Base-by-base conservation (phyloP, 371 early-diverging fungal genomes). In the Circinella minor region DNA sequence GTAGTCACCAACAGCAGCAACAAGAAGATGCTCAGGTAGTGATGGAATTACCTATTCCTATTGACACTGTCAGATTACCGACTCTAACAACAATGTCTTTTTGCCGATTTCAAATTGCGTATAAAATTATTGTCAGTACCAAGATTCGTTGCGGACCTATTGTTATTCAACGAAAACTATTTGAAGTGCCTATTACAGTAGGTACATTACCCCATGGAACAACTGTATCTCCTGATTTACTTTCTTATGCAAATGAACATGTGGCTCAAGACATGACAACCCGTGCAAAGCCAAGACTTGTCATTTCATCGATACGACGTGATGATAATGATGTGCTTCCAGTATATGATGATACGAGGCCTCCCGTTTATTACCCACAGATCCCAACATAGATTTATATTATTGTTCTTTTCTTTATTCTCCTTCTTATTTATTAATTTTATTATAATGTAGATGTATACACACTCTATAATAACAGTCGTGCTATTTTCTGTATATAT, bases 131-230 rank as follows among this genome's bases (percentile, higher is more conserved):
- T 20, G 57, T 66, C 43, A 46, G 59, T 13, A 54, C 37, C 18
- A 66, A 59, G 43, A 38, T 51, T 4, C 51, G 55, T 0, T 51
- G 49, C 18, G 65, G 65, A 4, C 55, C 55, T 55, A 27, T 66
- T 17, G 18, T 66, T 13, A 55, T 54, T 17, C 55, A 66, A 34
- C 54, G 54, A 6, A 66, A 66, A 34, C 36, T 66, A 34, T 2
- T 66, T n/a, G 55, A 55, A 5, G 57, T 66, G 8, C 67, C 67
- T 15, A 43, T 66, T 18, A 57, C 67, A 4, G 17, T 66, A 10
- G 67, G 67, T 11, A 66, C 67, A 11, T 27, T 66, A 20, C 67
- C 67, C 8, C 36, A 39, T 9, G 67, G 67, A 51, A 57, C 67
- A 14, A 55, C 43, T 36, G 67, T 54, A 5, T 54, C 67, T 39